Conservation (phyloP, 495 filamentous ascomycete species). For the Gamarada debralockiae region DNA sequence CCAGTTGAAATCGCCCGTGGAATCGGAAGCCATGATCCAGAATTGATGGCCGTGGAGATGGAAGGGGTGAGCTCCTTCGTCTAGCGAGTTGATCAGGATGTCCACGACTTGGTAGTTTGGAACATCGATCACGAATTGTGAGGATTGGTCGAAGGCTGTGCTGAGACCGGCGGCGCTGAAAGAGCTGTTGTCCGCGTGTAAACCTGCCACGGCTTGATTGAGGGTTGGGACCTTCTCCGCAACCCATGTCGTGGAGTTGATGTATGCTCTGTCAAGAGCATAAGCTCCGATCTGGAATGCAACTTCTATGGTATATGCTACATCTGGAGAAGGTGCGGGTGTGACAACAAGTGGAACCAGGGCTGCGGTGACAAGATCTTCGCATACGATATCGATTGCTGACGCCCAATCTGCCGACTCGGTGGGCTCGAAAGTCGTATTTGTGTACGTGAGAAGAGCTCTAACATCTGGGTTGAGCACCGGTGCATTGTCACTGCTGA, state of each 20-base stretch:
- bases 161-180: constrained; percentile 6
- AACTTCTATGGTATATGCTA: constrained; percentile 1
- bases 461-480: constrained; percentile 6
- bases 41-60: constrained; percentile 74
- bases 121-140: constrained; percentile 37
- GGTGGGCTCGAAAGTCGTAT: constrained; percentile 28
- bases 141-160: constrained; percentile 39
- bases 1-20: constrained; percentile 35
- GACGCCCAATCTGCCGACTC: constrained; percentile 6
- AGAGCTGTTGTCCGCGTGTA: neutral
- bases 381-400: constrained; percentile 2
- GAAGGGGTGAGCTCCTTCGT: constrained; percentile 52
- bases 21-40: constrained; percentile 58
- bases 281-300: constrained; percentile 13
- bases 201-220: constrained; percentile 47
- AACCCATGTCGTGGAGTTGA: constrained; percentile 58
- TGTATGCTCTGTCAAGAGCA: constrained; percentile 8
- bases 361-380: constrained; percentile 4
- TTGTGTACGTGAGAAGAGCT: constrained; percentile 13
- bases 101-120: constrained; percentile 61
- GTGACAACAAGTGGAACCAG: constrained; percentile 3
- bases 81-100: constrained; percentile 74
- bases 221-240: constrained; percentile 93
- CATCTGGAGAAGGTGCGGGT: constrained; percentile 5
- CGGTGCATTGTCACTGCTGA: constrained; percentile 3